phyloP scores from a whole-genome alignment of 1,139 yeast species.

The Lizanozyma gosingica region DNA sequence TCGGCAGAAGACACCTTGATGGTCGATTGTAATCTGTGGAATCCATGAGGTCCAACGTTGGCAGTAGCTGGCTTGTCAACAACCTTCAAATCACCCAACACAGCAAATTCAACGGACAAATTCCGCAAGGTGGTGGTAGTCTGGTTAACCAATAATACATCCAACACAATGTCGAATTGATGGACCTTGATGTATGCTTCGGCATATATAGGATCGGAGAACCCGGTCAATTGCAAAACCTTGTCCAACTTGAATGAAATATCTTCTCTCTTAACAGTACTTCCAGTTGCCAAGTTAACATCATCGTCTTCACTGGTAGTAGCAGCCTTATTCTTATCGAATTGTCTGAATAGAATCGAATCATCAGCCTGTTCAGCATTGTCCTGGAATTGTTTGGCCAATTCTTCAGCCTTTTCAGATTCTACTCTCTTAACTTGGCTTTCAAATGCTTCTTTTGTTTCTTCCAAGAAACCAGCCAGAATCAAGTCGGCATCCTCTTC shows the following conservation, averaged over 20 bases:
- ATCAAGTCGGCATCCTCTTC: slow-evolving; percentile 44
- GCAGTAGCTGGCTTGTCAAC: slow-evolving; percentile 90
- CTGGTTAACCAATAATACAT: slow-evolving; percentile 90
- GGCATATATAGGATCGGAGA: slow-evolving; percentile 95
- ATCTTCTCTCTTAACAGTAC: slow-evolving; percentile 44
- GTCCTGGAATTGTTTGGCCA: slow-evolving; percentile 54
- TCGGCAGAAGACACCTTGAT: slow-evolving; percentile 95
- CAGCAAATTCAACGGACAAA: slow-evolving; percentile 90
- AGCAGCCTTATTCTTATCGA: slow-evolving; percentile 44
- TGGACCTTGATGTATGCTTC: slow-evolving; percentile 94
- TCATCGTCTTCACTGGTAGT: slow-evolving; percentile 39
- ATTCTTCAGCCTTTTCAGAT: slow-evolving; percentile 45
- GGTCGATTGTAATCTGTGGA: slow-evolving; percentile 82
- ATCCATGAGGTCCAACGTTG: slow-evolving; percentile 93
- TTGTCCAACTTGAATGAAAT: slow-evolving; percentile 73
- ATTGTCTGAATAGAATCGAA: slow-evolving; percentile 74
- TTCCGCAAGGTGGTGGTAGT: slow-evolving; percentile 87
- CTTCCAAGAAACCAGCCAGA: slow-evolving; percentile 74
- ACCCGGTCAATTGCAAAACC: slow-evolving; percentile 91
- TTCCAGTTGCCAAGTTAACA: slow-evolving; percentile 37
- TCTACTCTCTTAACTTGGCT: slow-evolving; percentile 41
- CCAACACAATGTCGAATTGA: slow-evolving; percentile 92
- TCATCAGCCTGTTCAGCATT: slow-evolving; percentile 81
- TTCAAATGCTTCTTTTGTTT: slow-evolving; percentile 77
- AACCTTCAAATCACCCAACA: slow-evolving; percentile 91